Base-by-base conservation (phyloP, 768 basidiomycete genomes). In the Lepiota brunneoincarnata region DNA sequence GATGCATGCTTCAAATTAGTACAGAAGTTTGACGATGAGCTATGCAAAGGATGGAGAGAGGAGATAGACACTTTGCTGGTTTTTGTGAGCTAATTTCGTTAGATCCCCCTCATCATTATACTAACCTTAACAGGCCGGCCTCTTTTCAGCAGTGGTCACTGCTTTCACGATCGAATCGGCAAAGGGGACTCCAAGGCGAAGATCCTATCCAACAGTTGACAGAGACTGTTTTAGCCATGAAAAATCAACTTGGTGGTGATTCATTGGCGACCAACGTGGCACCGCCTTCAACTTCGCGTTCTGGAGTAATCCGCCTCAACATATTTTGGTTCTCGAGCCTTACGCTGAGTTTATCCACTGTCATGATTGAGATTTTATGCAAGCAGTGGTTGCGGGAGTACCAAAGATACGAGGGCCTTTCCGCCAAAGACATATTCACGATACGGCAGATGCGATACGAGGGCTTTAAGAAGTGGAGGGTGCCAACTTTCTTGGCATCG, bases 311-410 rank as follows among this genome's bases (percentile, higher is more conserved):
- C 12, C 57, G 61, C 2, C 44, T 61, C 46, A 66, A 63, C 41
- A 44, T 58, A 1, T 58, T 57, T 26, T 59, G 60, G 57, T 63
- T 66, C 47, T 39, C 52, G 17, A 64, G 63, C 55, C 59, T 64
- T 42, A 61, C 60, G 10, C 40, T 64, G 17, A 53, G 57, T 20
- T 54, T 66, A 3, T 50, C 52, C 9, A 42, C 65, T 14, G 65
- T 63, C 2, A 49, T 66, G 15, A 46, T 64, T 23, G 63, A 63
- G 2, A 63, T 61, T 28, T 40, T 66, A 3, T 63, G 61, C 48
- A 47, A 59, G 34, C 65, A 66, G 44, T 66, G 65, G 65, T 47
- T 66, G 5, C 55, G 65, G 10, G 61, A 63, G 49, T 64, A 61
- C 37, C 54, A 63, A 23, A 54, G 61, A 0, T 51, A 63, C 24